A percentile compares a stretch with the other conserved stretches of the same genome.
Conservation (phyloP, 352 stramenopile genomes). For the Globisporangium splendens region DNA sequence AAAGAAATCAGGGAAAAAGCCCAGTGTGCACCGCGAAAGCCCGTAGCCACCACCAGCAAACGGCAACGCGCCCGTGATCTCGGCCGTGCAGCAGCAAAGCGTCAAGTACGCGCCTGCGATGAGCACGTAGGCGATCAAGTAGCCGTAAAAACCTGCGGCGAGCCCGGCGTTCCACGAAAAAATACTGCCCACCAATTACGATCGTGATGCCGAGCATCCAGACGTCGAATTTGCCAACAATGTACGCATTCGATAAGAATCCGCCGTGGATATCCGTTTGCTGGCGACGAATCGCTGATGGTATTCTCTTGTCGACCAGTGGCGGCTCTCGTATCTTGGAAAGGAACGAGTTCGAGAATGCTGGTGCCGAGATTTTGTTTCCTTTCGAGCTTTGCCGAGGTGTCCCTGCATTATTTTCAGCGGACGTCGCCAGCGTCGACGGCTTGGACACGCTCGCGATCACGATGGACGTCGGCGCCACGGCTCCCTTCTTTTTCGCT, state of each 20-base stretch:
- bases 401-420: no score
- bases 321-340: not conserved
- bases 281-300: not conserved
- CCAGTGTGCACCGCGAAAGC: slow-evolving; percentile 26
- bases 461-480: not conserved
- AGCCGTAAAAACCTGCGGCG: slow-evolving; percentile 24
- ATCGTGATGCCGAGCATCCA: slow-evolving; percentile 32
- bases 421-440: not conserved
- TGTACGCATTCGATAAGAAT: no score
- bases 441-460: not conserved
- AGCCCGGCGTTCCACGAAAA: slow-evolving; percentile 37
- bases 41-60: slow-evolving; percentile 36
- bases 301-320: not conserved
- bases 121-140: slow-evolving; percentile 21
- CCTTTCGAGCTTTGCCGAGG: not conserved
- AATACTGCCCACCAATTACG: slow-evolving; percentile 40
- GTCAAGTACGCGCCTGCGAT: slow-evolving; percentile 27
- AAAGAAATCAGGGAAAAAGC: slow-evolving; percentile 35
- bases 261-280: not conserved
- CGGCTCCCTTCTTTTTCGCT: not conserved
- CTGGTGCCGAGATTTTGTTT: not conserved
- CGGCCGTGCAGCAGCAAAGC: slow-evolving; percentile 26
- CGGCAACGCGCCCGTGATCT: slow-evolving; percentile 25
- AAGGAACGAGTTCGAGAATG: slow-evolving; percentile 5
- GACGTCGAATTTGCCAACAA: slow-evolving; percentile 17